Percentiles rank a stretch among this genome's conserved stretches.
These are phyloP conservation scores for Flaveria linearis DNA, from an alignment of 129 eudicot species.

Conservation along the genomic window DNA sequence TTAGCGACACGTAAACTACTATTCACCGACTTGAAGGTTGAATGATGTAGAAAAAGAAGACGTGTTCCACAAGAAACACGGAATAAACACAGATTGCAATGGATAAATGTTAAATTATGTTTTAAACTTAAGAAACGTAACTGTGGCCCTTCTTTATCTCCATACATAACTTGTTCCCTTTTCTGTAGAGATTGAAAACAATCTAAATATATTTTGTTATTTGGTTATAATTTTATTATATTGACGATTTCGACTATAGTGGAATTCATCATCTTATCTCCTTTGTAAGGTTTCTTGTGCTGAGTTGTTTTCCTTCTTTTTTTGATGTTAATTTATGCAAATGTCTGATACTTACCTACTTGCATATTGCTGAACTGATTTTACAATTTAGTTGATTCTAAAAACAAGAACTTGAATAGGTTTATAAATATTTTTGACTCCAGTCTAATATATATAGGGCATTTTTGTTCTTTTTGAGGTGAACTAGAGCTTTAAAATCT, in stretches of 20 bases:
- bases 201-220: not conserved
- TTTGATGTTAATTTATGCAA: not conserved
- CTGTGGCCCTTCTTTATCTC: too few relatives aligned
- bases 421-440: not conserved
- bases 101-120: conserved; percentile 5
- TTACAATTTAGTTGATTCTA: not conserved
- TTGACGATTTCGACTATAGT: conserved; percentile 5
- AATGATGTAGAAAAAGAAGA: conserved; percentile 6
- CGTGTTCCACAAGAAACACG: conserved; percentile 21
- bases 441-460: not conserved
- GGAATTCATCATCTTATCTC: conserved; percentile 4
- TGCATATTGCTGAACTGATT: not conserved
- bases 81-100: not conserved
- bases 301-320: not conserved
- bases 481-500: not conserved
- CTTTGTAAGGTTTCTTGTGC: conserved; percentile 20
- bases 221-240: not conserved
- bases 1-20: conserved; percentile 13
- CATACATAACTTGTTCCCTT: not conserved
- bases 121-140: too few relatives aligned
- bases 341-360: not conserved
- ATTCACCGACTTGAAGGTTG: conserved; percentile 5
- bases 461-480: not conserved
- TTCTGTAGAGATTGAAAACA: conserved; percentile 7
- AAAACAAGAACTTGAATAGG: conserved; percentile 17